phyloP scores from a whole-genome alignment of 2,329 filamentous ascomycete species.

The Penicillium sp. region DNA sequence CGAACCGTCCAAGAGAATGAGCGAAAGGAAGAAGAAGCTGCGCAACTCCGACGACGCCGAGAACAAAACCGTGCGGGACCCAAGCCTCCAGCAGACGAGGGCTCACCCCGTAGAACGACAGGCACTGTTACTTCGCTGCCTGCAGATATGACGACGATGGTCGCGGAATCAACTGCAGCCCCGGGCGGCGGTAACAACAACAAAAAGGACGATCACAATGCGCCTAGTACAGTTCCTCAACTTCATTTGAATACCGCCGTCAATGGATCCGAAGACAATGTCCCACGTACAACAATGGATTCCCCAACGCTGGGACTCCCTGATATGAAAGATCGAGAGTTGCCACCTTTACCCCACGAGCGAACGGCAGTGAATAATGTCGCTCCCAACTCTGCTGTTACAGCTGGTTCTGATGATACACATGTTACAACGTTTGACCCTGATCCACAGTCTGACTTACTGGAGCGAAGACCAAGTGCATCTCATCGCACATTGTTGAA shows the following conservation, averaged over 20 bases:
- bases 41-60: slow-evolving; percentile 49
- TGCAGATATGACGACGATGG: slow-evolving; percentile 25
- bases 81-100: slow-evolving; percentile 24
- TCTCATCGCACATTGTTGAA: slow-evolving; percentile 46
- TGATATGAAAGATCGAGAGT: slow-evolving; percentile 11
- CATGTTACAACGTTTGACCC: slow-evolving; percentile 62
- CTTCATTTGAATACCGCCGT: slow-evolving; percentile 30
- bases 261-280: slow-evolving; percentile 13
- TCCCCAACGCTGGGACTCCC: slow-evolving; percentile 45
- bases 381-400: slow-evolving; percentile 48
- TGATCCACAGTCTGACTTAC: slow-evolving; percentile 65
- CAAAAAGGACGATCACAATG: too few relatives aligned
- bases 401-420: slow-evolving; percentile 59
- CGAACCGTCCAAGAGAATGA: slow-evolving; percentile 71
- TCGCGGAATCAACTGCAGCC: slow-evolving; percentile 18
- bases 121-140: slow-evolving; percentile 5
- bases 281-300: slow-evolving; percentile 35
- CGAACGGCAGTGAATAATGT: slow-evolving; percentile 1
- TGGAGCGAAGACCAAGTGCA: slow-evolving; percentile 28
- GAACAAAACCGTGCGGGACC: slow-evolving; percentile 44
- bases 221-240: slow-evolving; percentile 18
- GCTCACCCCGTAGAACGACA: slow-evolving; percentile 8
- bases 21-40: slow-evolving; percentile 56
- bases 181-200: slow-evolving; percentile 14
- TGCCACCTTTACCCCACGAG: slow-evolving; percentile 5